phyloP scores from a whole-genome alignment of 2,329 filamentous ascomycete species.

The Trichoderma atroviride region DNA sequence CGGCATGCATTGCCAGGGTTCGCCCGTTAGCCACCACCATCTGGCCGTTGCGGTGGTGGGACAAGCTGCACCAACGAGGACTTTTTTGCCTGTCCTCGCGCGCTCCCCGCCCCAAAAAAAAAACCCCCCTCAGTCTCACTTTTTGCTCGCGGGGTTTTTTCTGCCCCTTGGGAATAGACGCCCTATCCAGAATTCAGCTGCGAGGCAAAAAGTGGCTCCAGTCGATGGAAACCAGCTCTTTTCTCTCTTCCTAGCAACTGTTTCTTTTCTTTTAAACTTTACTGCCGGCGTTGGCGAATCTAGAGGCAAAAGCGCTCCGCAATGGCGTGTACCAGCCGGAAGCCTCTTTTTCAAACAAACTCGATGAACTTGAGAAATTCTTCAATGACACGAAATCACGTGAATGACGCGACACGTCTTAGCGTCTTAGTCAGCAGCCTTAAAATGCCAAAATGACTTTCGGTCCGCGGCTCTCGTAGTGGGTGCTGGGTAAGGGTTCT shows the following conservation, averaged over 20 bases:
- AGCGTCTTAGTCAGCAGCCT: conserved; percentile 10
- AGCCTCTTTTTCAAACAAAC: neutral
- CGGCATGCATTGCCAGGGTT: conserved; percentile 16
- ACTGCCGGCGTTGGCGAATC: neutral
- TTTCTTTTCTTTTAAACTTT: neutral
- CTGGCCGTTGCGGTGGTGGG: conserved; percentile 7
- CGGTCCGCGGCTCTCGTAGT: neutral
- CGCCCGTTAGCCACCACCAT: conserved; percentile 5
- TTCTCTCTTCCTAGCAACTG: neutral
- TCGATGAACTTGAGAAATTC: neutral
- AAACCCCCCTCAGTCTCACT: too few species aligned
- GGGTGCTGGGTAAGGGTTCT: neutral
- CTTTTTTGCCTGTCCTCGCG: conserved; percentile 1
- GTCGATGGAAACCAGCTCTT: neutral
- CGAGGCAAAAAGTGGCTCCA: neutral
- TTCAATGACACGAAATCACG: conserved; percentile 42
- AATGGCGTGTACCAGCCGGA: neutral
- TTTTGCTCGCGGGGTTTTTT: too few species aligned
- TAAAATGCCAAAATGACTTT: neutral
- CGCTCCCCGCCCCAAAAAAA: conserved; percentile 8
- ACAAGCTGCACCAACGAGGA: conserved; percentile 10
- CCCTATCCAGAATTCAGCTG: conserved; percentile 2
- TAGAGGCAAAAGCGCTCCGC: neutral
- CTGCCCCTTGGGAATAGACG: neutral
- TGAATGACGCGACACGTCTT: conserved; percentile 30